Conservation (phyloP, 2,329 filamentous ascomycete genomes). For the Penicillium capsulatum region DNA sequence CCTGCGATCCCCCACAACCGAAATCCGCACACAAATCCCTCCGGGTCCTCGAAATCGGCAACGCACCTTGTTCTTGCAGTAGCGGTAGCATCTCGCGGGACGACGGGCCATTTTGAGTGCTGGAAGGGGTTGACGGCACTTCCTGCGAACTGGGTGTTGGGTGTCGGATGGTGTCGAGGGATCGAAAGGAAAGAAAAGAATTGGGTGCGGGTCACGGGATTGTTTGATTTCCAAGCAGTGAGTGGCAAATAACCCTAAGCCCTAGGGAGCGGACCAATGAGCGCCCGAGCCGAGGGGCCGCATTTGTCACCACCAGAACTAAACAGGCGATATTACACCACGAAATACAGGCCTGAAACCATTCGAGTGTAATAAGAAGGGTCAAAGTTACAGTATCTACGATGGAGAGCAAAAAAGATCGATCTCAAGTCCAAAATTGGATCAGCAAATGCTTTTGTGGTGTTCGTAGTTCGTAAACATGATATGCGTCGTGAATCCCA, state of each 20-base stretch:
- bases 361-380: neutral
- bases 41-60: conserved; percentile 16
- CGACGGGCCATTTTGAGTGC: conserved; percentile 94
- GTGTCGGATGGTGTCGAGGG: conserved; percentile 34
- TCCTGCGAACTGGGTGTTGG: conserved; percentile 46
- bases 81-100: conserved; percentile 99
- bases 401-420: neutral
- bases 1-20: conserved; percentile 28
- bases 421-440: neutral
- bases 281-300: conserved; percentile 7
- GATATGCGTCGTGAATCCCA: conserved; percentile 4
- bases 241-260: conserved; percentile 42
- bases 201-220: conserved; percentile 26
- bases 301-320: conserved; percentile 21
- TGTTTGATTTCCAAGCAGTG: conserved; percentile 44
- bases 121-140: conserved; percentile 47
- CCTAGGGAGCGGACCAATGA: conserved; percentile 35
- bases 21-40: conserved; percentile 27
- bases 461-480: conserved; percentile 9
- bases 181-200: conserved; percentile 31
- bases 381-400: neutral
- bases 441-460: conserved; percentile 7
- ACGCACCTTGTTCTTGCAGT: conserved; percentile 99
- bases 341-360: neutral
- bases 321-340: neutral